Conservation (phyloP, 1,139 yeast species). For the Suzukiozyma palmioleophila region DNA sequence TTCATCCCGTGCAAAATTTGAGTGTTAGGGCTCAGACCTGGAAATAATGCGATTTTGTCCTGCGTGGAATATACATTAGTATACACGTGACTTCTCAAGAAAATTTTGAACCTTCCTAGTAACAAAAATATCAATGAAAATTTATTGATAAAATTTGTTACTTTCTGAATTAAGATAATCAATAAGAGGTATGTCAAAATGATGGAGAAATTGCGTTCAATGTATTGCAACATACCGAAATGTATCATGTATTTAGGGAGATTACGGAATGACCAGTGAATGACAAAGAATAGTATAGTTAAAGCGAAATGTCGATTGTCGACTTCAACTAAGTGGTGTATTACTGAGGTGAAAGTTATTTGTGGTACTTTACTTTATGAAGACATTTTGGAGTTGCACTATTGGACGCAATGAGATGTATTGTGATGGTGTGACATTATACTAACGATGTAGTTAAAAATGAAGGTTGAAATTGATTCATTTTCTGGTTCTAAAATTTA, state of each 20-base stretch:
- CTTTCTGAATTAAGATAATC: constrained; percentile 1
- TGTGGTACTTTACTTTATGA: too few species aligned
- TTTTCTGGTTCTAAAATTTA: constrained; percentile 99
- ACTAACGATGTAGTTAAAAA: constrained; percentile 37
- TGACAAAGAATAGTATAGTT: too few species aligned
- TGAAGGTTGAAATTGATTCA: constrained; percentile 99
- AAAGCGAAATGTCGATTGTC: too few species aligned
- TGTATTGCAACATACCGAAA: too few species aligned
- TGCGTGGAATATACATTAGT: background rate
- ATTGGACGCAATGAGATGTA: too few species aligned
- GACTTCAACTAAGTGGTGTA: too few species aligned
- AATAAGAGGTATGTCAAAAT: background rate
- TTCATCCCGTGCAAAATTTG: too few species aligned
- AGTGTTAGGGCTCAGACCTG: background rate
- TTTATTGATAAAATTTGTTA: constrained; percentile 1
- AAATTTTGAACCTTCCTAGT: constrained; percentile 3
- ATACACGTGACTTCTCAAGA: background rate
- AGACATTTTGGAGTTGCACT: too few species aligned
- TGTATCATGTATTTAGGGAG: too few species aligned
- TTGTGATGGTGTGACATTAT: constrained; percentile 2
- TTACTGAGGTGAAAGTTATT: too few species aligned
- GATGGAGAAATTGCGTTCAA: too few species aligned
- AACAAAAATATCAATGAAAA: constrained; percentile 2
- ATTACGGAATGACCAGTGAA: background rate
- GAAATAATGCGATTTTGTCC: background rate